These are phyloP conservation scores for Colletotrichum nymphaeae DNA, from an alignment of 2,329 filamentous ascomycete genomes.

Conservation along the genomic window DNA sequence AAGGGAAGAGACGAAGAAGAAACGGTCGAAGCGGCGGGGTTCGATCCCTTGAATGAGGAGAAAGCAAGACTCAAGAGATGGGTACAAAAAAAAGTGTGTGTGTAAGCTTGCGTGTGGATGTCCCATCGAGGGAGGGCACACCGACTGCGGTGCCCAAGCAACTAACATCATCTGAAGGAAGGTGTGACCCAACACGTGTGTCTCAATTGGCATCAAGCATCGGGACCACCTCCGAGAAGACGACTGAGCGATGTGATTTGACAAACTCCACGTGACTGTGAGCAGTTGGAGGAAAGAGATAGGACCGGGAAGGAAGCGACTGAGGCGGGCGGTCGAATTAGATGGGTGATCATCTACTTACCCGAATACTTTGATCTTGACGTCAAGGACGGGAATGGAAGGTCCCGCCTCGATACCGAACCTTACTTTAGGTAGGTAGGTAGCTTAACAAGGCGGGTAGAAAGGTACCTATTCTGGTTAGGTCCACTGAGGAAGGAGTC, in stretches of 20 bases:
- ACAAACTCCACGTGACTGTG: not conserved
- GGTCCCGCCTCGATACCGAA: too few species aligned
- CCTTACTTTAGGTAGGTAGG: too few species aligned
- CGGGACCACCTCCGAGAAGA: not conserved
- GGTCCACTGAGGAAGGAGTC: not conserved
- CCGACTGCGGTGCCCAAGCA: constrained; percentile 1
- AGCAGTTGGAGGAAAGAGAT: not conserved
- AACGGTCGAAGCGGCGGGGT: not conserved
- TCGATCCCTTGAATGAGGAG: not conserved
- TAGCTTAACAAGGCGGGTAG: too few species aligned
- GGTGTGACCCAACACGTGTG: not conserved
- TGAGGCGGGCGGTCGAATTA: not conserved
- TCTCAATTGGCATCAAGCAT: not conserved
- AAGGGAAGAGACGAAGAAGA: too few species aligned
- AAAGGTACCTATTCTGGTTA: too few species aligned
- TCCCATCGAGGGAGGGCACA: not conserved
- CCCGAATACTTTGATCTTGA: not conserved
- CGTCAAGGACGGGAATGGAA: too few species aligned
- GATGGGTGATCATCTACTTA: not conserved
- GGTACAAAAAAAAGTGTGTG: not conserved
- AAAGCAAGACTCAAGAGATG: not conserved
- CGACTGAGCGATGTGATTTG: not conserved
- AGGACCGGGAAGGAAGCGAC: not conserved
- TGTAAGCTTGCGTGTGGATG: not conserved
- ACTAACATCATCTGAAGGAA: not conserved